Conservation (phyloP, 2,329 filamentous ascomycete genomes). For the Sporothrix variecibatus region DNA sequence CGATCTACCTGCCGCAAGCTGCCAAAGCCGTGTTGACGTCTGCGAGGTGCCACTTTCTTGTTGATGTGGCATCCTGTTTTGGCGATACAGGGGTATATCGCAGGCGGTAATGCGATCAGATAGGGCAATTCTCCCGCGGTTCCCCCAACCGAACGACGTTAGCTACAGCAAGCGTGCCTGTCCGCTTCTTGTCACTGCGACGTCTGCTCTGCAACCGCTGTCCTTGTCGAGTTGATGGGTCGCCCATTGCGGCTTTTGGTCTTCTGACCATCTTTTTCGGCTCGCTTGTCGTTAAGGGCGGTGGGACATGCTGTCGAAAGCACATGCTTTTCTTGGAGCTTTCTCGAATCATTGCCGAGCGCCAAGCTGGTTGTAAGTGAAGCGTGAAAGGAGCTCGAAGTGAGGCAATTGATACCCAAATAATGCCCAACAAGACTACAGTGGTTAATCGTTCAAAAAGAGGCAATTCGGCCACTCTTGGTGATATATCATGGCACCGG, state of each 20-base stretch:
- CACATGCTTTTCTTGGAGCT: neutral
- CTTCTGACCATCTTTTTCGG: constrained; percentile 3
- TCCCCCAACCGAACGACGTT: neutral
- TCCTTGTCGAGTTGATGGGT: neutral
- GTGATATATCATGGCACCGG: neutral
- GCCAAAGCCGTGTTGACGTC: neutral
- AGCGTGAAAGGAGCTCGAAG: no score
- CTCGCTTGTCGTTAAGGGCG: neutral
- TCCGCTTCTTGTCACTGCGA: neutral
- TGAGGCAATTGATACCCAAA: no score
- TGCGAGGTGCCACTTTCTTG: neutral
- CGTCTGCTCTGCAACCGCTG: neutral
- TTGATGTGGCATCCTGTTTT: neutral
- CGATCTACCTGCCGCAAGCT: neutral
- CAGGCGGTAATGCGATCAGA: constrained; percentile 11
- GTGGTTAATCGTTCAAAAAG: neutral
- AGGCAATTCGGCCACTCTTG: neutral
- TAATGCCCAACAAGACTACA: neutral
- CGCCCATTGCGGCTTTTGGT: neutral
- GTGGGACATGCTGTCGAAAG: neutral
- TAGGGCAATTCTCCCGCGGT: constrained; percentile 1
- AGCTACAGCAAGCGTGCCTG: neutral
- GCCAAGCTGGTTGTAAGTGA: neutral
- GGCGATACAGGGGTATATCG: neutral
- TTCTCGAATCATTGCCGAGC: neutral